Evolutionary conservation across 805 yeast genomes (phyloP), one percentile per base, ranked within the genome.

Genomic region (Candida ovalis): DNA sequence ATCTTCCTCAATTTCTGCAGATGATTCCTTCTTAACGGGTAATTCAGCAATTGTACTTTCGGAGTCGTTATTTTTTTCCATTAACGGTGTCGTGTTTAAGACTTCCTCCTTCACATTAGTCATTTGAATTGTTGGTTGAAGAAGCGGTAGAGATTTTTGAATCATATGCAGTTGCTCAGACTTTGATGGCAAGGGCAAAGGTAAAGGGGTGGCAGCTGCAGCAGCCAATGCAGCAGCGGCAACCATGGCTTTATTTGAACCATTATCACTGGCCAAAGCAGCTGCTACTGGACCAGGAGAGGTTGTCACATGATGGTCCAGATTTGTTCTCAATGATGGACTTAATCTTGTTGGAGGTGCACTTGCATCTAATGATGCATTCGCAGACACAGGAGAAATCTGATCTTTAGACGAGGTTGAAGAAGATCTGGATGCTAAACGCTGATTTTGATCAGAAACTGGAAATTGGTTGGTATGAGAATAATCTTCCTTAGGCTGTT

Each of bases 211-310:
- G 13, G 82, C 87, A 2, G 91, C 91, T 0, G 92, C 94, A 0
- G 87, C 88, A 3, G 90, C 89, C 44, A 86, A 69, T 0, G 92
- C 92, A 8, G 91, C 92, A 1, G 94, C 94, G 0, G 92, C 94
- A 8, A 86, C 84, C 56, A 76, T 74, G 0, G 87, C 88, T 56
- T 81, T 77, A 45, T 65, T 66, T 8, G 62, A 59, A n/a, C 61
- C 58, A 35, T 51, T 53, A 4, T 60, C 63, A 28, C 63, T 61
- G 1, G 66, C 69, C 41, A 67, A 49, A 3, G 69, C 71, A 15
- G 71, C 71, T 9, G 70, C 66, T 1, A 68, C 72, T 24, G 70
- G 70, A 9, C 72, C 72, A 5, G 73, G 73, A 9, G 71, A 66
- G 19, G 64, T 62, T 18, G 64, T 58, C 27, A 61, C 54, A 30